Percentiles rank a stretch among this genome's conserved stretches.
Evolutionary conservation across 2,329 filamentous ascomycete genomes (phyloP).

Genomic region (Polychaeton citri): DNA sequence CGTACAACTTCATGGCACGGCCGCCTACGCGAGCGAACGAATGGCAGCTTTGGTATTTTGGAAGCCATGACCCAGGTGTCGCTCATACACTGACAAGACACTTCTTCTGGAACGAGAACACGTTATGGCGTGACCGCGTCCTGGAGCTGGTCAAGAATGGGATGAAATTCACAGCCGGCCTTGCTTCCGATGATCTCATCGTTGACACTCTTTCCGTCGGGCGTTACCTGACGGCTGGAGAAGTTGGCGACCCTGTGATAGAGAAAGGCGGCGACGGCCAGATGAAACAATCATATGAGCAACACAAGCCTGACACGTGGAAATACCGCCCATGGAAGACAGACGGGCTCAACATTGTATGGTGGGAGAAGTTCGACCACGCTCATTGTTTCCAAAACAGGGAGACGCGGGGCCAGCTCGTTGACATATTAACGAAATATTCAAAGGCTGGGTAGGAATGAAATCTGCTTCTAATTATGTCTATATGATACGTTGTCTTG

Average conservation of each 20-base stretch:
- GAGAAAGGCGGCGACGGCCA: constrained; percentile 1
- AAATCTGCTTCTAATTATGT: too few relatives aligned
- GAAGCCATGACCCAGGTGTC: constrained; percentile 52
- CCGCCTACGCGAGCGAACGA: constrained; percentile 45
- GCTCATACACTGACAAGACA: constrained; percentile 50
- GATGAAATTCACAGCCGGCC: constrained; percentile 40
- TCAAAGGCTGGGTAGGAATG: constrained; percentile 1
- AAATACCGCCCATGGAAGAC: constrained; percentile 18
- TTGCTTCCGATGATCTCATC: constrained; percentile 51
- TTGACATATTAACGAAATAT: constrained; percentile 1
- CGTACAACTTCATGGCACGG: constrained; percentile 53
- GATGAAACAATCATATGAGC: constrained; percentile 15
- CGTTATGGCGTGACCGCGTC: constrained; percentile 57
- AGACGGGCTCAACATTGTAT: constrained; percentile 42
- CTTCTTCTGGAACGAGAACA: constrained; percentile 61
- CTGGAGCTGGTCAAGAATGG: constrained; percentile 20
- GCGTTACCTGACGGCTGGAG: constrained; percentile 38
- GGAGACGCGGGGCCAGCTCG: constrained; percentile 10
- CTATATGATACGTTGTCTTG: too few relatives aligned
- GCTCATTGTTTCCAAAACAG: constrained; percentile 44
- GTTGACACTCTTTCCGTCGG: constrained; percentile 47
- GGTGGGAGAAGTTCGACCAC: constrained; percentile 50
- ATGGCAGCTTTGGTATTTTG: constrained; percentile 59
- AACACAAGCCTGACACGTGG: constrained; percentile 17
- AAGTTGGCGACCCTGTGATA: constrained; percentile 2